These are phyloP conservation scores for Planoprotostelium fungivorum DNA, from an alignment of 78 protist genomes.

Conservation along the genomic window DNA sequence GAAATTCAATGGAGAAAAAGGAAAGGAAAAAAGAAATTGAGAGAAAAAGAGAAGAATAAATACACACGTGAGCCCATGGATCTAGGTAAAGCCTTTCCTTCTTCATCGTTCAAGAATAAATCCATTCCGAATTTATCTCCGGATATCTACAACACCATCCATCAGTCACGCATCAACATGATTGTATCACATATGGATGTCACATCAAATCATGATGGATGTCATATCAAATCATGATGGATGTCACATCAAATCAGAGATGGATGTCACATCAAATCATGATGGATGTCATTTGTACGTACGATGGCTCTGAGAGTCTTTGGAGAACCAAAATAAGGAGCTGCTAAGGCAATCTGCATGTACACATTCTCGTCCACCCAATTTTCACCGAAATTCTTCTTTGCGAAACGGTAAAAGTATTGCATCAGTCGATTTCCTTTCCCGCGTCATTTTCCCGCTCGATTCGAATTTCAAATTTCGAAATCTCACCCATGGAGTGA, in stretches of 20 bases:
- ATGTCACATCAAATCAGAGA: too few relatives aligned
- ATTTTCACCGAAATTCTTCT: not conserved
- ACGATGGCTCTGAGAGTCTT: not conserved
- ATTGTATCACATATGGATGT: too few relatives aligned
- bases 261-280: too few relatives aligned
- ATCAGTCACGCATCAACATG: too few relatives aligned
- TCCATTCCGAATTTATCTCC: not conserved
- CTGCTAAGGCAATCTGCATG: not conserved
- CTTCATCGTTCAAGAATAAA: not conserved
- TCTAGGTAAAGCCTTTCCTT: not conserved
- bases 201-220: not conserved
- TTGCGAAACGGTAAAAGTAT: not conserved
- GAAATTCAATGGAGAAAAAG: too few relatives aligned
- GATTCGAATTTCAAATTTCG: not conserved
- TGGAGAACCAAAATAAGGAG: not conserved
- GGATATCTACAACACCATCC: not conserved
- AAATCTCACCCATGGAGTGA: not conserved
- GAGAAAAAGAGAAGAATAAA: too few relatives aligned
- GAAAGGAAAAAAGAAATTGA: too few relatives aligned
- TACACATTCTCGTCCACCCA: not conserved
- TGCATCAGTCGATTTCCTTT: not conserved
- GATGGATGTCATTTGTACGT: not conserved
- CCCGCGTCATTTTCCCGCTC: not conserved
- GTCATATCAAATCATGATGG: not conserved
- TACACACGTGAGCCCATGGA: not conserved